A percentile compares a stretch with the other conserved stretches of the same genome.
phyloP scores from a whole-genome alignment of 2,329 filamentous ascomycete genomes.

The Alternaria sp. region DNA sequence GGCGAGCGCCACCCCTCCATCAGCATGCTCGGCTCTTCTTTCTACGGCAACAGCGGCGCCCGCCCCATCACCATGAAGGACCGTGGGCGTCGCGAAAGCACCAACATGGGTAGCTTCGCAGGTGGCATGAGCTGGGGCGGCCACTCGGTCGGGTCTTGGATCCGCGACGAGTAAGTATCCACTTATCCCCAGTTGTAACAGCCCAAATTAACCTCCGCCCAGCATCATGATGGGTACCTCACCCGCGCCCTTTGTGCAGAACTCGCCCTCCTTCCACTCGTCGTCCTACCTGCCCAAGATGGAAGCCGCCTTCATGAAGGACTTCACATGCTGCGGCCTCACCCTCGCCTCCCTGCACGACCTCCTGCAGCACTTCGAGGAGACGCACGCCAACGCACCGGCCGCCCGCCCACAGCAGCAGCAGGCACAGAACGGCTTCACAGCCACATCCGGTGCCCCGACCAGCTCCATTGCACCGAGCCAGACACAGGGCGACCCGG shows the following conservation, averaged over 20 bases:
- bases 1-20: conserved; percentile 62
- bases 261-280: conserved; percentile 95
- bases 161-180: conserved; percentile 90
- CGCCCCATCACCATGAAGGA: conserved; percentile 68
- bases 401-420: conserved; percentile 58
- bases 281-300: conserved; percentile 96
- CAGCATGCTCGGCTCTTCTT: conserved; percentile 54
- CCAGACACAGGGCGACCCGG: conserved; percentile 51
- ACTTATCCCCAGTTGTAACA: conserved; percentile 3
- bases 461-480: conserved; percentile 50
- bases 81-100: conserved; percentile 63
- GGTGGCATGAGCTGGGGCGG: conserved; percentile 97
- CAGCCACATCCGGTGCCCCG: conserved; percentile 35
- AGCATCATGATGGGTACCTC: conserved; percentile 98
- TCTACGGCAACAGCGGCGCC: conserved; percentile 62
- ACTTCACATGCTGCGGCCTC: conserved; percentile 93
- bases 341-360: conserved; percentile 92
- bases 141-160: conserved; percentile 94
- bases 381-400: conserved; percentile 80
- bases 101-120: conserved; percentile 66
- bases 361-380: conserved; percentile 94
- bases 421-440: conserved; percentile 54
- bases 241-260: conserved; percentile 76
- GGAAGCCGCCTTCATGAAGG: conserved; percentile 96
- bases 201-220: conserved; percentile 33